Conservation (phyloP, 1,284 basidiomycete genomes). For the Apiotrichum montevideense region DNA sequence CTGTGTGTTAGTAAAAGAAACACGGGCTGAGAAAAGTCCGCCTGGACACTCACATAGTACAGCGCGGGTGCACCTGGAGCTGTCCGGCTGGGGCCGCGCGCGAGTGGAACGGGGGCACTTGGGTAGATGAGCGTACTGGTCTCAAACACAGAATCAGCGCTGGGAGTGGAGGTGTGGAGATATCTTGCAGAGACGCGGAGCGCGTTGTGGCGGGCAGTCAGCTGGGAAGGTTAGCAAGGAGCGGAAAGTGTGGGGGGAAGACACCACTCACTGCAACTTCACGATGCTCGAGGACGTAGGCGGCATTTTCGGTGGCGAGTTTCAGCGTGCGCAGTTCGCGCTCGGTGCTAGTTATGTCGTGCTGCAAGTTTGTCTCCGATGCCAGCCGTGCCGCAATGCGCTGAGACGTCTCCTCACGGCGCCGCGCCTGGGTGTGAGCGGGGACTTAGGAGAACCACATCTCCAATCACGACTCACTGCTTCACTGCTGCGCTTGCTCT, state of each 20-base stretch:
- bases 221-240: conserved; percentile 19
- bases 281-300: conserved; percentile 36
- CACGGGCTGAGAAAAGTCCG: too few relatives aligned
- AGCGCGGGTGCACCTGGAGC: conserved; percentile 23
- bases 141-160: conserved; percentile 11
- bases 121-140: conserved; percentile 24
- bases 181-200: conserved; percentile 33
- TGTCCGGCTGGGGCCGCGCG: conserved; percentile 27
- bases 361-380: conserved; percentile 32
- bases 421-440: conserved; percentile 27
- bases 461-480: conserved; percentile 28
- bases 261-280: conserved; percentile 35
- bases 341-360: conserved; percentile 37
- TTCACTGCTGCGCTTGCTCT: conserved; percentile 32
- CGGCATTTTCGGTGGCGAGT: conserved; percentile 34
- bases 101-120: conserved; percentile 33
- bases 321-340: conserved; percentile 35
- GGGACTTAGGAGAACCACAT: too few relatives aligned
- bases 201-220: conserved; percentile 32
- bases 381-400: conserved; percentile 40
- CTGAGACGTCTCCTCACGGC: conserved; percentile 38
- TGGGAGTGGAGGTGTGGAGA: conserved; percentile 29
- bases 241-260: background rate
- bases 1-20: conserved; percentile 13
- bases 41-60: conserved; percentile 35